A percentile compares a stretch with the other conserved stretches of the same genome.
Conservation (phyloP, 2,329 filamentous ascomycete genomes). For the Fragosphaeria purpurea region DNA sequence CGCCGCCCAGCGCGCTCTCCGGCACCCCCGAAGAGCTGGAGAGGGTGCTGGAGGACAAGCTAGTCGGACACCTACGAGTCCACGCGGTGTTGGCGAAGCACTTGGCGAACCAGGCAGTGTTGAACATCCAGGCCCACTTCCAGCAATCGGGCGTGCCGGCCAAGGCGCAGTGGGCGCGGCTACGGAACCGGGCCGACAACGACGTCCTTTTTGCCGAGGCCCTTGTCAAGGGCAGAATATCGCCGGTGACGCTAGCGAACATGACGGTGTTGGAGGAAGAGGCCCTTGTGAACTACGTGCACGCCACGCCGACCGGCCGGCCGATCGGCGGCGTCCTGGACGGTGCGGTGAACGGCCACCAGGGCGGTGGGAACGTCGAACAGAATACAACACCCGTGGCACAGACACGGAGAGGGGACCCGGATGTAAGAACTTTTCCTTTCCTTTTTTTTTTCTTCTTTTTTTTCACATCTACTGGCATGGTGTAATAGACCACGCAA, state of each 20-base stretch:
- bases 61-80: not conserved
- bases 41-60: not conserved
- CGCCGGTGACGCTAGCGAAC: conserved; percentile 8
- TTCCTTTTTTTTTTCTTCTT: not conserved
- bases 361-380: not conserved
- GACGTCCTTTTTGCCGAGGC: conserved; percentile 21
- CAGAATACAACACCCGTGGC: not conserved
- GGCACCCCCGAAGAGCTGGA: not conserved
- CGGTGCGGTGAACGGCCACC: no score
- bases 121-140: not conserved
- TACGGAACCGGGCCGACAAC: not conserved
- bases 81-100: not conserved
- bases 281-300: not conserved
- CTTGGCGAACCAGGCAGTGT: conserved; percentile 2
- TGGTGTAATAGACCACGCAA: not conserved
- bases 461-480: not conserved
- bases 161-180: conserved; percentile 22
- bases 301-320: not conserved
- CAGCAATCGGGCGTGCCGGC: conserved; percentile 7
- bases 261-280: not conserved
- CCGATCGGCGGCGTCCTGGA: no score
- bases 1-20: not conserved
- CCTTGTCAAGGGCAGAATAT: conserved; percentile 18
- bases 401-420: not conserved
- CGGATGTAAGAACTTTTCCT: conserved; percentile 8